These are phyloP conservation scores for Heterobasidion occidentale DNA, from an alignment of 1,284 basidiomycete species.

Conservation along the genomic window DNA sequence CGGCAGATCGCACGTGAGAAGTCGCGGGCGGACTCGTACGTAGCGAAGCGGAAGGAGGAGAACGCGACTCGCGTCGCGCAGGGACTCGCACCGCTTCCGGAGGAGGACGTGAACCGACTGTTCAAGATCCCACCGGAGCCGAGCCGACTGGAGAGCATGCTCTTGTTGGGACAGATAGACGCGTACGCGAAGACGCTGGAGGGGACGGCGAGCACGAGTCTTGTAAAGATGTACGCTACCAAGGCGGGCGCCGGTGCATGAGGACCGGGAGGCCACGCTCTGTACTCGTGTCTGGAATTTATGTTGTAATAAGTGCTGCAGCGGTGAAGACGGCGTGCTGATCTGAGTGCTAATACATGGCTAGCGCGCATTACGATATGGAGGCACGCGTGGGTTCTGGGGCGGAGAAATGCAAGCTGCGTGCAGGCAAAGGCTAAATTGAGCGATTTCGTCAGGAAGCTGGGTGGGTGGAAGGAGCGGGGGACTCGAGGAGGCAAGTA, in stretches of 20 bases:
- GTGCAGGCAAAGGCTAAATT: no score
- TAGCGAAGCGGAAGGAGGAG: constrained; percentile 86
- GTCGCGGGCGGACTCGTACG: constrained; percentile 71
- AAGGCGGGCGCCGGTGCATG: constrained; percentile 27
- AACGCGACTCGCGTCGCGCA: constrained; percentile 78
- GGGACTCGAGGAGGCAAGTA: neutral
- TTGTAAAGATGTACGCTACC: constrained; percentile 74
- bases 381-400: no score
- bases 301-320: neutral
- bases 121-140: constrained; percentile 91
- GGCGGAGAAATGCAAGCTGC: no score
- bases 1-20: constrained; percentile 92
- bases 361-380: no score
- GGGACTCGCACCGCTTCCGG: constrained; percentile 81
- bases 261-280: neutral
- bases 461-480: no score
- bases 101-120: constrained; percentile 75
- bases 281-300: neutral
- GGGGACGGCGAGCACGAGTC: constrained; percentile 57
- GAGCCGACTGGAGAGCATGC: constrained; percentile 83
- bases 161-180: constrained; percentile 83
- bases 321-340: no score
- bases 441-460: no score
- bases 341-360: no score
- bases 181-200: constrained; percentile 74